Percentiles rank a stretch among this genome's conserved stretches.
Evolutionary conservation across 495 filamentous ascomycete genomes (phyloP).

Genomic region (Neurospora sp.): DNA sequence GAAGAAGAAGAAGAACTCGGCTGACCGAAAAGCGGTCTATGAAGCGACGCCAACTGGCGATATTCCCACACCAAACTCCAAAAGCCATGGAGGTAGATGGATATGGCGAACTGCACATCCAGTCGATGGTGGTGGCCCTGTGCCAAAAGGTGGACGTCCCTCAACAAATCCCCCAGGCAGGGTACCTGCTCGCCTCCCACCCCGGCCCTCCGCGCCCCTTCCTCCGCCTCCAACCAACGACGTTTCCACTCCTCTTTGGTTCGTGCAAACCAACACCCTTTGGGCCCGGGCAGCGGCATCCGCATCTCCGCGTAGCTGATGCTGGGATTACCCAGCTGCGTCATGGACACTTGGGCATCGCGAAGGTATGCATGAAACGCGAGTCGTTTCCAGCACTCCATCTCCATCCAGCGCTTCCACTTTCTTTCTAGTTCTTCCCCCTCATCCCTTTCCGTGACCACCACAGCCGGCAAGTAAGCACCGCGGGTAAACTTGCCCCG

Average conservation of each 20-base stretch:
- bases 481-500: not conserved
- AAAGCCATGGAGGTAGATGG: constrained; percentile 45
- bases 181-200: constrained; percentile 23
- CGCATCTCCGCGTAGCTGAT: constrained; percentile 57
- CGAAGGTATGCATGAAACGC: constrained; percentile 47
- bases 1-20: not conserved
- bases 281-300: constrained; percentile 45
- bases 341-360: constrained; percentile 49
- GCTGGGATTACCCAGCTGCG: constrained; percentile 43
- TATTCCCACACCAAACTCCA: constrained; percentile 52
- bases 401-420: constrained; percentile 50
- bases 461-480: not conserved
- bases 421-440: constrained; percentile 41
- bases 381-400: constrained; percentile 47
- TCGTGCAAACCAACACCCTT: constrained; percentile 46
- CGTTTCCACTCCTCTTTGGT: constrained; percentile 48
- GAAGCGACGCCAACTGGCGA: constrained; percentile 43
- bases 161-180: constrained; percentile 41
- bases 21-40: constrained; percentile 4
- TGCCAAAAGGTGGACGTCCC: constrained; percentile 38
- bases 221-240: constrained; percentile 26
- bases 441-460: constrained; percentile 18
- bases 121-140: constrained; percentile 27
- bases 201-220: no score
- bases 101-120: constrained; percentile 40